Conservation (phyloP, 495 filamentous ascomycete species). For the Neurospora africana region DNA sequence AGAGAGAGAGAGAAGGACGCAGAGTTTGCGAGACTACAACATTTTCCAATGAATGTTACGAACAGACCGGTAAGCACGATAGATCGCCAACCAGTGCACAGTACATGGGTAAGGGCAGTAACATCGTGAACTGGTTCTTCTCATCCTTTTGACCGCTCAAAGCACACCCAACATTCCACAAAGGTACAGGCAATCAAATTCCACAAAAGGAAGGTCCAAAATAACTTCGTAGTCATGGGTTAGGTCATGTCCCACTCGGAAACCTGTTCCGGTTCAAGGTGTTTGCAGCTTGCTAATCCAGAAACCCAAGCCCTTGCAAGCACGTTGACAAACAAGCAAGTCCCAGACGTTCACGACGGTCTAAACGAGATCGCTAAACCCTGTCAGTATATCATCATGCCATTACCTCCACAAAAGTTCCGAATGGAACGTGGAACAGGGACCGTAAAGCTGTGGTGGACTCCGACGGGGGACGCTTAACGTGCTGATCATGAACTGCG, state of each 20-base stretch:
- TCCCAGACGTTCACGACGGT: background rate
- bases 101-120: background rate
- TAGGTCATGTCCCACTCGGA: too few relatives aligned
- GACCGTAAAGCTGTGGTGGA: background rate
- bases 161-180: background rate
- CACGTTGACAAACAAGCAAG: background rate
- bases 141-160: background rate
- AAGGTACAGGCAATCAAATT: background rate
- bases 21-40: background rate
- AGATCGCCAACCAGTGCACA: too few relatives aligned
- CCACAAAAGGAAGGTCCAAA: background rate
- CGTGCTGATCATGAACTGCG: background rate
- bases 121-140: background rate
- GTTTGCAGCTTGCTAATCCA: background rate
- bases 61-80: background rate
- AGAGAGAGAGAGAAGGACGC: too few relatives aligned
- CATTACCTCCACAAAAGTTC: background rate
- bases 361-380: background rate
- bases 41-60: too few relatives aligned
- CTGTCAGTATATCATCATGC: background rate
- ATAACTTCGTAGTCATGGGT: too few relatives aligned
- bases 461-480: background rate
- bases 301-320: background rate
- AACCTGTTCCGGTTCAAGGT: too few relatives aligned
- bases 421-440: background rate